phyloP scores from a whole-genome alignment of 202 grass and related monocot genomes.

The Musa balbisiana region DNA sequence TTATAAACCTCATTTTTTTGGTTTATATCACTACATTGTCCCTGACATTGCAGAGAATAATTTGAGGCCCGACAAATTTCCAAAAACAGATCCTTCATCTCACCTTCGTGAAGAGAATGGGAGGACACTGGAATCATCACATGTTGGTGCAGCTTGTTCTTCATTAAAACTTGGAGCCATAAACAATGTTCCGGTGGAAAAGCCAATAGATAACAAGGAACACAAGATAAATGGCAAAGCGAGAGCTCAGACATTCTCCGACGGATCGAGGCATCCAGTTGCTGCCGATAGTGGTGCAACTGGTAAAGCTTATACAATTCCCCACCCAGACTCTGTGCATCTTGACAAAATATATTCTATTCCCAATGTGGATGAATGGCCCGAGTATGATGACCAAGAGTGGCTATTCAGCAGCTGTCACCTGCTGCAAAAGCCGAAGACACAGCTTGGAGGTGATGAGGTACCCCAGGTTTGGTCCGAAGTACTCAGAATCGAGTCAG shows the following conservation, averaged over 20 bases:
- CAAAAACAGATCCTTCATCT: constrained; percentile 5
- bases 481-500: constrained; percentile 18
- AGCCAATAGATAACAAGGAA: not conserved
- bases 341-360: constrained; percentile 17
- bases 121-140: constrained; percentile 7
- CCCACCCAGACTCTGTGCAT: constrained; percentile 25
- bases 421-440: not conserved
- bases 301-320: constrained; percentile 2
- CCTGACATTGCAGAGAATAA: constrained; percentile 20
- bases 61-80: constrained; percentile 15
- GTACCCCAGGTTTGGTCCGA: constrained; percentile 13
- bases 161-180: not conserved
- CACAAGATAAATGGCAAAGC: constrained; percentile 11
- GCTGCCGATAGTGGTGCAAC: not conserved
- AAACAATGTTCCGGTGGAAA: not conserved
- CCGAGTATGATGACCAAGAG: constrained; percentile 20
- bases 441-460: not conserved
- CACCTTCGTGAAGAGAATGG: constrained; percentile 13
- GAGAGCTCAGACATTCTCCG: constrained; percentile 6
- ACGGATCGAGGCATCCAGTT: constrained; percentile 3
- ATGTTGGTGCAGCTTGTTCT: constrained; percentile 11
- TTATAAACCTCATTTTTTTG: constrained; percentile 13
- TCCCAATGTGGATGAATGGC: constrained; percentile 23
- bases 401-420: constrained; percentile 16
- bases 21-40: constrained; percentile 15